A percentile compares a stretch with the other conserved stretches of the same genome.
phyloP scores from a whole-genome alignment of 2,329 filamentous ascomycete species.

The Pseudocercospora eumusae region DNA sequence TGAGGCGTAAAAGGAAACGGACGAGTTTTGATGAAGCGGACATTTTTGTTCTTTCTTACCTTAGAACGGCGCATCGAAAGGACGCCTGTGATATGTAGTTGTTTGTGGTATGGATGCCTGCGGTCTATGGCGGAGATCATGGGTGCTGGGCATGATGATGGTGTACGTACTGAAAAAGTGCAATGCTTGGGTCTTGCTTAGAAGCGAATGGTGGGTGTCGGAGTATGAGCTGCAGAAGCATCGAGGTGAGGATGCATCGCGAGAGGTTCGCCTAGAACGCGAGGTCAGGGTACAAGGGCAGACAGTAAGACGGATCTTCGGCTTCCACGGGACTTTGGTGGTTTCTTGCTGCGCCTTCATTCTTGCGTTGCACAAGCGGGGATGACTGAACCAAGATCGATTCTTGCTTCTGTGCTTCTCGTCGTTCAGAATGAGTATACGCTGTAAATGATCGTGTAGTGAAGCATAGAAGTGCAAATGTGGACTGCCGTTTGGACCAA shows the following conservation, averaged over 20 bases:
- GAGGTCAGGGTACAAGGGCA: neutral
- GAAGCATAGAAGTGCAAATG: neutral
- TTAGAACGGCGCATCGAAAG: neutral
- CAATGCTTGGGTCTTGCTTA: neutral
- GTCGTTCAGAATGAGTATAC: neutral
- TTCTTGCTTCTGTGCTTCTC: neutral
- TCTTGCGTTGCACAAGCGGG: neutral
- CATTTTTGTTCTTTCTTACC: neutral
- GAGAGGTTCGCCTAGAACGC: neutral
- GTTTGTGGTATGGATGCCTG: neutral
- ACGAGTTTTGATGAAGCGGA: no score
- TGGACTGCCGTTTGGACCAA: neutral
- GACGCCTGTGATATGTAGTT: neutral
- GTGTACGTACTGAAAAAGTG: neutral
- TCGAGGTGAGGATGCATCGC: neutral
- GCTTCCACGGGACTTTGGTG: neutral
- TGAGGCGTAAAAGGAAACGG: no score
- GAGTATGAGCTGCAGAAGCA: neutral
- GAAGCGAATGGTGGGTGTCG: neutral
- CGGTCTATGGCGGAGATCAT: neutral
- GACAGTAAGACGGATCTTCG: constrained; percentile 4
- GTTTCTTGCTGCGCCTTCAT: constrained; percentile 1
- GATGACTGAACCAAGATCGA: neutral
- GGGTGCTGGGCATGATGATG: neutral
- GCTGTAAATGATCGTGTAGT: neutral